Conservation (phyloP, 345 rosid species). For the Ceriops zippeliana region DNA sequence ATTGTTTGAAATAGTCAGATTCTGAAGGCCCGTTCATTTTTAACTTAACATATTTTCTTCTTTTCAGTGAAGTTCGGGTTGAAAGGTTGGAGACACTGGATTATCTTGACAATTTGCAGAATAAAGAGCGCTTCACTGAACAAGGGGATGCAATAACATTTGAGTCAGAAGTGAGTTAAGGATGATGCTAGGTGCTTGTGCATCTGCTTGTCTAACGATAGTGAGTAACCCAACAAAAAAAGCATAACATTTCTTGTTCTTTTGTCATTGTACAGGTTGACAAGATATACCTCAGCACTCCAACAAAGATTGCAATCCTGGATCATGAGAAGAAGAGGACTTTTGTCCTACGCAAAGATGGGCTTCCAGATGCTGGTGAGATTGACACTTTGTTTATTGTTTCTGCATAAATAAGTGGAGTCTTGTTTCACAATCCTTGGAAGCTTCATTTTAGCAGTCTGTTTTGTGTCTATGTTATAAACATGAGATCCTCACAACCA, state of each 20-base stretch:
- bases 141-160: conserved; percentile 96
- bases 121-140: conserved; percentile 79
- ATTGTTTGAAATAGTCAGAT: too few species aligned
- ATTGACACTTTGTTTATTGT: not conserved
- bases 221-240: not conserved
- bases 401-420: not conserved
- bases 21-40: not conserved
- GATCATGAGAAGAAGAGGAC: conserved; percentile 98
- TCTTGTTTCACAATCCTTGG: not conserved
- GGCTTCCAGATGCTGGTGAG: conserved; percentile 97
- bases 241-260: not conserved
- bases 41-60: conserved; percentile 24
- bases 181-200: not conserved
- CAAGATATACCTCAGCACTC: conserved; percentile 27
- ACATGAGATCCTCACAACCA: not conserved
- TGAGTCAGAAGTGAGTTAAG: conserved; percentile 70
- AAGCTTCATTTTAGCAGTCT: not conserved
- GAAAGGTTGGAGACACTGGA: conserved; percentile 92
- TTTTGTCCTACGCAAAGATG: conserved; percentile 86
- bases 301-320: conserved; percentile 80
- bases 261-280: conserved; percentile 17
- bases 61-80: conserved; percentile 85
- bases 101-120: conserved; percentile 86
- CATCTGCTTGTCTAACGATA: not conserved
- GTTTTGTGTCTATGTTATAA: not conserved